Evolutionary conservation across 345 rosid genomes (phyloP), one percentile per base, ranked within the genome.

Genomic region (Dimocarpus longan): DNA sequence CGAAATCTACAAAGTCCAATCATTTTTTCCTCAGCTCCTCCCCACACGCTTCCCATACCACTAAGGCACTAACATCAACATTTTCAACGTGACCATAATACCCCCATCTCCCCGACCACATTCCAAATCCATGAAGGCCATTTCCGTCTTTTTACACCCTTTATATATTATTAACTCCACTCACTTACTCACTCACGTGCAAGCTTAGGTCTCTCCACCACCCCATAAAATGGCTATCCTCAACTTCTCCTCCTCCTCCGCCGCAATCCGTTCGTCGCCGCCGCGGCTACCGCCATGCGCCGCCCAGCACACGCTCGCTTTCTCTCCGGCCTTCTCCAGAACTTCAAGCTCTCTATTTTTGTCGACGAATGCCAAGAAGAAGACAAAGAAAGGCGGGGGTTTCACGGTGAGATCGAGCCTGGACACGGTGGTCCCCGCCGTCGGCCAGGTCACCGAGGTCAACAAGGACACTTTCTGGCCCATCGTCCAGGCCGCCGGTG

Each of bases 401-500:
- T 77, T 70, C 48, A 80, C 68, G 72, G 91, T 78, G 74, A 91
- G 84, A 75, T 91, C 94, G 46, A 89, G 95, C 87, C 76, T 92
- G 86, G 98, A 93, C 26, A 86, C 92, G 1, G 88, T 84, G 68
- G 91, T 80, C 57, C 88, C 89, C 43, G 85, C 79, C 12, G 92
- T 95, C 43, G 98, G 98, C 6, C 85, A 92, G 84, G 98, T 93
- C 48, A 92, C 95, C 67, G 98, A 92, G 86, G 98, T 90, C 39
- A 81, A 72, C 44, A 95, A 92, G 79, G 98, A 95, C 78, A 95
- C 93, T 16, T 93, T 95, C 80, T 95, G 98, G 98, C 97, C 98
- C 39, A 87, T 95, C 43, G 98, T 95, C 57, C 83, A 93, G 68
- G 90, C 93, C 70, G 95, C 97, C 81, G 87, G 90, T 26, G 95